Conservation (phyloP, 2,329 filamentous ascomycete species). For the Aspergillus sp. region DNA sequence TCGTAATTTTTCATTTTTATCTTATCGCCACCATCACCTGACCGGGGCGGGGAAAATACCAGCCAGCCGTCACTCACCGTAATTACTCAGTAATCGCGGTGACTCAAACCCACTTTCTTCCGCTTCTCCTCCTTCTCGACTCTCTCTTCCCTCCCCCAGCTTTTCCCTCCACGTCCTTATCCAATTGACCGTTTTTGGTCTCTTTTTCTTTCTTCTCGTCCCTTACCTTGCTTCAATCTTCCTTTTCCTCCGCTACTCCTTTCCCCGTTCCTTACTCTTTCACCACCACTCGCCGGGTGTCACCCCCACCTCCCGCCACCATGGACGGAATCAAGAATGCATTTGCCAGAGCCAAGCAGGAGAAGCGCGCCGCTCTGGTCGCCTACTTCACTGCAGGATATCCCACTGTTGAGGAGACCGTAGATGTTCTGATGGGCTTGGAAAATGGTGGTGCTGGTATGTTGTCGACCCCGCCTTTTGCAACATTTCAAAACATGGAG, state of each 20-base stretch:
- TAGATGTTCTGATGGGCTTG: conserved; percentile 82
- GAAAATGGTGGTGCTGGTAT: conserved; percentile 88
- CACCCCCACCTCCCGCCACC: conserved; percentile 21
- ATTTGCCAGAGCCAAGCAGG: conserved; percentile 60
- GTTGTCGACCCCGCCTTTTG: conserved; percentile 23
- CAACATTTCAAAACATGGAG: neutral
- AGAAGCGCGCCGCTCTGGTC: conserved; percentile 75
- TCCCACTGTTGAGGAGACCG: conserved; percentile 77
- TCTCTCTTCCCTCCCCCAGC: neutral
- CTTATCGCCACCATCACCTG: conserved; percentile 10
- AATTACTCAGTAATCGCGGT: neutral
- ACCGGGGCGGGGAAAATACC: neutral
- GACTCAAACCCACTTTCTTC: conserved; percentile 2
- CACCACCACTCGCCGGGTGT: conserved; percentile 2
- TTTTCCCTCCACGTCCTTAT: neutral
- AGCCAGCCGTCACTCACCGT: neutral
- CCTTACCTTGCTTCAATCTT: neutral
- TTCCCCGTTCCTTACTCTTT: conserved; percentile 2
- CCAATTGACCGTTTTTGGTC: neutral
- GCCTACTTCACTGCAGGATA: conserved; percentile 96
- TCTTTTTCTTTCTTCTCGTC: neutral
- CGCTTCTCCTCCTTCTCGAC: neutral
- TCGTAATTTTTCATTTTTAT: neutral
- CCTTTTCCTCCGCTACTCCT: neutral
- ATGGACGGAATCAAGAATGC: conserved; percentile 59